Conservation (phyloP, 1,139 yeast genomes). For the Tardiomyces blankii region DNA sequence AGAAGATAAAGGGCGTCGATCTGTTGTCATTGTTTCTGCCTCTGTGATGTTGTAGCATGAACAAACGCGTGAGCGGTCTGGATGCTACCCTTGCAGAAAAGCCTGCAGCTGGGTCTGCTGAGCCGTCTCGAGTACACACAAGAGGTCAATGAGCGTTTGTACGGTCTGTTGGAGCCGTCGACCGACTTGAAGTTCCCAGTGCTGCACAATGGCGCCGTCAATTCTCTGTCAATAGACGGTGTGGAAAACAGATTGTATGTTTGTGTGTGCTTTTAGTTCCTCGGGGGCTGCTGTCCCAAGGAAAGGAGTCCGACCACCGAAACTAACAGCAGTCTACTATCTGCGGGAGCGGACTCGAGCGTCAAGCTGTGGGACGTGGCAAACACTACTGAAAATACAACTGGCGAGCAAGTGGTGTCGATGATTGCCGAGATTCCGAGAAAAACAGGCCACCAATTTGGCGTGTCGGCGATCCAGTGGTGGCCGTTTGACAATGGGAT, state of each 20-base stretch:
- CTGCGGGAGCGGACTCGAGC: slow-evolving; percentile 73
- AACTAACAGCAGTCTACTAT: slow-evolving; percentile 31
- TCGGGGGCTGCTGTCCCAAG: not conserved
- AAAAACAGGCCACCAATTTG: slow-evolving; percentile 53
- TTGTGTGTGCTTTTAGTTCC: slow-evolving; percentile 1
- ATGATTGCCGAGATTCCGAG: slow-evolving; percentile 39
- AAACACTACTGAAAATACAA: slow-evolving; percentile 1
- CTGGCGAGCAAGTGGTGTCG: slow-evolving; percentile 9
- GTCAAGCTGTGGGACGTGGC: slow-evolving; percentile 28
- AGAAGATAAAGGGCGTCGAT: no score
- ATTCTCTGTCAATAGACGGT: slow-evolving; percentile 53
- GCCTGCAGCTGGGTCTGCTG: not conserved
- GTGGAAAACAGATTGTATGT: slow-evolving; percentile 30
- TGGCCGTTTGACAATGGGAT: slow-evolving; percentile 86
- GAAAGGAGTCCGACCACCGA: no score
- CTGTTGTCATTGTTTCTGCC: no score
- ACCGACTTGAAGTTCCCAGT: slow-evolving; percentile 1
- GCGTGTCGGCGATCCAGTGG: slow-evolving; percentile 70
- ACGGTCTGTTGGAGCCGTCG: not conserved
- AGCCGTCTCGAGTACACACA: not conserved
- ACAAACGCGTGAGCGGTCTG: no score
- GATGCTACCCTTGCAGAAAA: not conserved
- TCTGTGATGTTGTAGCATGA: no score
- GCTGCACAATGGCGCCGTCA: slow-evolving; percentile 36
- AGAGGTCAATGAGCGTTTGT: not conserved